Evolutionary conservation across 495 filamentous ascomycete species (phyloP).

Genomic region (Usnea hakonensis): DNA sequence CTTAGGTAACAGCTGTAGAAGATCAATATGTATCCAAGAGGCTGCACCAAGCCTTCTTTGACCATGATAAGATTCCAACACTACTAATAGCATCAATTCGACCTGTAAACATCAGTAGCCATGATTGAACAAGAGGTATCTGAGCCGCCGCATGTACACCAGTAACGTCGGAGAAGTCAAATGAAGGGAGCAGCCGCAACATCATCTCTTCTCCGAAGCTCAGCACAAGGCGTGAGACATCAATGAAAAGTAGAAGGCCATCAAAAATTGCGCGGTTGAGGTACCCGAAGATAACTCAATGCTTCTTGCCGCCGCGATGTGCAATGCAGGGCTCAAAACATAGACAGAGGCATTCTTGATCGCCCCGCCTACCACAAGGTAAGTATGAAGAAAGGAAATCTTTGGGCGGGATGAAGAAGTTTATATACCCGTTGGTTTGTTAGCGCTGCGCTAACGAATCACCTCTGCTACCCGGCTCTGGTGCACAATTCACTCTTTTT

Average conservation of each 20-base stretch:
- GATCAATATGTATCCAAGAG: not conserved
- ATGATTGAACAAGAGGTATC: too few relatives aligned
- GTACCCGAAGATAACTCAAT: constrained; percentile 64
- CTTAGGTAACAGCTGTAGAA: not conserved
- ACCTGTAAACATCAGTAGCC: too few relatives aligned
- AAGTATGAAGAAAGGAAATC: constrained; percentile 55
- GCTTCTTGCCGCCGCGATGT: constrained; percentile 61
- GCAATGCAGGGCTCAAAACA: constrained; percentile 65
- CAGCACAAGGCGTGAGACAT: constrained; percentile 36
- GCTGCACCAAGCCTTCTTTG: not conserved
- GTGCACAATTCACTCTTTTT: not conserved
- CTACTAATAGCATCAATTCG: too few relatives aligned
- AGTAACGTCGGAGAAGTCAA: too few relatives aligned
- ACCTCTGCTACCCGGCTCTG: not conserved
- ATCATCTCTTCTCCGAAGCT: constrained; percentile 43
- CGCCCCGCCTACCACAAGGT: constrained; percentile 59
- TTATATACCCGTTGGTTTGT: not conserved
- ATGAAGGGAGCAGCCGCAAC: too few relatives aligned
- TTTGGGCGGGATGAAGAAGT: not conserved
- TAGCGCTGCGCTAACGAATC: not conserved
- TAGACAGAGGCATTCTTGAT: constrained; percentile 55
- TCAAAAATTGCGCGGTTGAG: constrained; percentile 65
- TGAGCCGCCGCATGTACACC: too few relatives aligned
- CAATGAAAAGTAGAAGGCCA: constrained; percentile 53
- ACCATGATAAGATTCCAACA: not conserved